Conservation (phyloP, 2,329 filamentous ascomycete species). For the Waltergamsia citrina region DNA sequence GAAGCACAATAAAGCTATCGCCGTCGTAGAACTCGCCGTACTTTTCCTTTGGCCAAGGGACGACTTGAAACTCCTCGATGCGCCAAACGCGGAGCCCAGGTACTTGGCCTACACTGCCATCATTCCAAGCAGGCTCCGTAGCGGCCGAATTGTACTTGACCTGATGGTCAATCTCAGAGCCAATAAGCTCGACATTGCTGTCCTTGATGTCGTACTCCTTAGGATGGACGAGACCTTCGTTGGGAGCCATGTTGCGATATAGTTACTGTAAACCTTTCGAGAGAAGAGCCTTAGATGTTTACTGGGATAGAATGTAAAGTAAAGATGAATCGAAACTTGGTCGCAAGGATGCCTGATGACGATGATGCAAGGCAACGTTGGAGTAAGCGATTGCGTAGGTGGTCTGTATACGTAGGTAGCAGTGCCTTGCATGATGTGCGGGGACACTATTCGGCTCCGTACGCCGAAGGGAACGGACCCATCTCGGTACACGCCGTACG, state of each 20-base stretch:
- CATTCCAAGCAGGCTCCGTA: slow-evolving; percentile 59
- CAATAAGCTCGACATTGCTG: slow-evolving; percentile 58
- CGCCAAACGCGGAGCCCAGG: slow-evolving; percentile 55
- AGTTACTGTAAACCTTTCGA: too few species aligned
- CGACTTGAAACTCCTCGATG: slow-evolving; percentile 57
- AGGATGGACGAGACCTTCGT: slow-evolving; percentile 50
- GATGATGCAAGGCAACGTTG: too few species aligned
- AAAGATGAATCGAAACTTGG: too few species aligned
- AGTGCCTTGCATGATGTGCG: too few species aligned
- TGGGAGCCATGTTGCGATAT: slow-evolving; percentile 41
- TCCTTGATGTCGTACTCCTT: slow-evolving; percentile 60
- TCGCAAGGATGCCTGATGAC: too few species aligned
- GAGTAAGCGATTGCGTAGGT: too few species aligned
- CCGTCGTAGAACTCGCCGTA: slow-evolving; percentile 56
- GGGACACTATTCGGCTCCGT: too few species aligned
- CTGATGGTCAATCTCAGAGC: slow-evolving; percentile 53
- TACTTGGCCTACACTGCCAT: slow-evolving; percentile 39
- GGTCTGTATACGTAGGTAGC: too few species aligned
- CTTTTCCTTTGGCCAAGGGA: slow-evolving; percentile 47
- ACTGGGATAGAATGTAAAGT: too few species aligned
- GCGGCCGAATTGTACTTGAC: slow-evolving; percentile 58
- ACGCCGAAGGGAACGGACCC: too few species aligned
- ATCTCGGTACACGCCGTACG: too few species aligned
- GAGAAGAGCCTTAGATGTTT: too few species aligned
- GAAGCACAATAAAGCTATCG: slow-evolving; percentile 58